These are phyloP conservation scores for Achaetomium macrosporum DNA, from an alignment of 2,329 filamentous ascomycete genomes.

Conservation along the genomic window DNA sequence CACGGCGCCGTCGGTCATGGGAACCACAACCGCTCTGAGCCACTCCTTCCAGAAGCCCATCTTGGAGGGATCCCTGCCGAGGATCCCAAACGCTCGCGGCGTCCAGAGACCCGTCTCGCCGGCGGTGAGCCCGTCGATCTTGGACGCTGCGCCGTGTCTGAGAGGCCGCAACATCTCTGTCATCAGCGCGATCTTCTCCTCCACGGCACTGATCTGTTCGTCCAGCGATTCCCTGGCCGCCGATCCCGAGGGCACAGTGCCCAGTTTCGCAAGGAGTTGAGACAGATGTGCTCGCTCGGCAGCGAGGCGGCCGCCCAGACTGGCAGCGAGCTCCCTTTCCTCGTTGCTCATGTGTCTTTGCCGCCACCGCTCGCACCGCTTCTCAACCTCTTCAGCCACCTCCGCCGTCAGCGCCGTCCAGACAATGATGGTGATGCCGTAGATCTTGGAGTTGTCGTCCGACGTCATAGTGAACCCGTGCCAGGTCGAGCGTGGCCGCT, in stretches of 20 bases:
- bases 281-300: conserved; percentile 85
- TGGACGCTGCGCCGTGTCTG: conserved; percentile 88
- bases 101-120: conserved; percentile 96
- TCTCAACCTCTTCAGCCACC: conserved; percentile 77
- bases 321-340: conserved; percentile 86
- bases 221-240: conserved; percentile 76
- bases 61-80: conserved; percentile 76
- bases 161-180: conserved; percentile 89
- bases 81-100: conserved; percentile 84
- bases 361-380: conserved; percentile 77
- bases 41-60: conserved; percentile 98
- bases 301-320: conserved; percentile 81
- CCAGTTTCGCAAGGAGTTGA: conserved; percentile 75
- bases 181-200: conserved; percentile 97
- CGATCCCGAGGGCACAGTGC: conserved; percentile 73
- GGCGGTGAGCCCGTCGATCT: conserved; percentile 93
- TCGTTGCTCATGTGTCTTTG: conserved; percentile 83
- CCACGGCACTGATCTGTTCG: conserved; percentile 89
- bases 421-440: conserved; percentile 84
- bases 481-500: conserved; percentile 93
- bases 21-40: conserved; percentile 87
- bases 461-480: conserved; percentile 98
- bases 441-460: conserved; percentile 83
- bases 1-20: conserved; percentile 85
- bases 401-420: conserved; percentile 83